Evolutionary conservation across 306 rosid species (phyloP).

Genomic region (Gynostemma pentaphyllum): DNA sequence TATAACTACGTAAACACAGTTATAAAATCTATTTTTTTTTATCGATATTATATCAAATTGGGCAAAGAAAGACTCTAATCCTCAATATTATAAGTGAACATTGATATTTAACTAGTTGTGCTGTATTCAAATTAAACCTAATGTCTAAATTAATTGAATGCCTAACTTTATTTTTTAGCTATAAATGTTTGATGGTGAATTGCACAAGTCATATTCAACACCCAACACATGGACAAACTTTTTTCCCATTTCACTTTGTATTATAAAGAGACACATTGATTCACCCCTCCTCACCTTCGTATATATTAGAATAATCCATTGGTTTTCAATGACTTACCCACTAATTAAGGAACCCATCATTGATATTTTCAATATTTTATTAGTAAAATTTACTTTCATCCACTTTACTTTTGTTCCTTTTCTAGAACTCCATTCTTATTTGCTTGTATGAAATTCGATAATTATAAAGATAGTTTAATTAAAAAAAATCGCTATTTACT

Average conservation of each 20-base stretch:
- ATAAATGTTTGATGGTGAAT: conserved; percentile 16
- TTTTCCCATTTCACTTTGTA: not conserved
- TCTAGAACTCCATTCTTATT: not conserved
- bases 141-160: too few relatives aligned
- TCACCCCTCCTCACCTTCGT: not conserved
- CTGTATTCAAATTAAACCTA: too few relatives aligned
- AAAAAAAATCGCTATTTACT: too few relatives aligned
- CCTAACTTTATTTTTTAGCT: not conserved
- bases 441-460: not conserved
- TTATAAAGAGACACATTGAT: not conserved
- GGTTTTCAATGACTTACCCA: not conserved
- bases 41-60: too few relatives aligned
- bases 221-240: conserved; percentile 1
- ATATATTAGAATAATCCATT: not conserved
- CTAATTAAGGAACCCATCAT: conserved; percentile 4
- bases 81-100: too few relatives aligned
- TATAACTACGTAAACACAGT: too few relatives aligned
- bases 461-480: not conserved
- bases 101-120: too few relatives aligned
- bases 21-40: too few relatives aligned
- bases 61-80: too few relatives aligned
- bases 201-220: conserved; percentile 14
- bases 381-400: not conserved
- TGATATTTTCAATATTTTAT: not conserved
- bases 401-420: not conserved